Conservation (phyloP, 2,329 filamentous ascomycete genomes). For the Aureobasidium zeae region DNA sequence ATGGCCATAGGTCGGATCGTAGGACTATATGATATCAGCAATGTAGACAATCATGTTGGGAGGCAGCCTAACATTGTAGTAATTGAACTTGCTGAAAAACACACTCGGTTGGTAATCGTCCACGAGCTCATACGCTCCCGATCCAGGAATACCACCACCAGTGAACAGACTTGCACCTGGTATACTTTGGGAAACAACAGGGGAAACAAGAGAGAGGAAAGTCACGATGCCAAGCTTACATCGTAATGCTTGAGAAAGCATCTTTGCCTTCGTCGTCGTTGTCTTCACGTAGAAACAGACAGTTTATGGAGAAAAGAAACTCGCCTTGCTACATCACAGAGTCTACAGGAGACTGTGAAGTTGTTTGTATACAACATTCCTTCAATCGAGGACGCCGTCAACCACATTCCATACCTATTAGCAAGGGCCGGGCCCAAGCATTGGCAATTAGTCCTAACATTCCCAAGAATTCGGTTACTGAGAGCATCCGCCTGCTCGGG, state of each 20-base stretch:
- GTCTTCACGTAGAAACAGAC: not conserved
- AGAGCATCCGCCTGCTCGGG: no score
- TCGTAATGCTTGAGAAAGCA: conserved; percentile 7
- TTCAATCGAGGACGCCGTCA: not conserved
- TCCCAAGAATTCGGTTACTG: not conserved
- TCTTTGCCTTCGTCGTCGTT: conserved; percentile 7
- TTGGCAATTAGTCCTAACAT: not conserved
- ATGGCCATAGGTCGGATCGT: conserved; percentile 27
- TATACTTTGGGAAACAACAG: conserved; percentile 22
- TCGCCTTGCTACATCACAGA: conserved; percentile 7
- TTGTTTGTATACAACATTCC: conserved; percentile 13
- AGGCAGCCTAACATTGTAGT: conserved; percentile 32
- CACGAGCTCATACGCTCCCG: conserved; percentile 24
- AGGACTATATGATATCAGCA: conserved; percentile 11
- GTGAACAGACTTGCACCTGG: conserved; percentile 22
- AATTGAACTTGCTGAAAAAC: conserved; percentile 31
- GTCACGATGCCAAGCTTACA: not conserved
- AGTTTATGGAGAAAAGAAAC: not conserved
- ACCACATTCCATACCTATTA: not conserved
- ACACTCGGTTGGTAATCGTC: conserved; percentile 26
- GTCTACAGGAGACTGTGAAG: not conserved
- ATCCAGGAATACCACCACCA: conserved; percentile 25
- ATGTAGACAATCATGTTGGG: no score
- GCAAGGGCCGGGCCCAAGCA: not conserved
- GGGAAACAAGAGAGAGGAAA: conserved; percentile 19